Base-by-base conservation (phyloP, 345 rosid genomes). In the Eucalyptus microcorys region DNA sequence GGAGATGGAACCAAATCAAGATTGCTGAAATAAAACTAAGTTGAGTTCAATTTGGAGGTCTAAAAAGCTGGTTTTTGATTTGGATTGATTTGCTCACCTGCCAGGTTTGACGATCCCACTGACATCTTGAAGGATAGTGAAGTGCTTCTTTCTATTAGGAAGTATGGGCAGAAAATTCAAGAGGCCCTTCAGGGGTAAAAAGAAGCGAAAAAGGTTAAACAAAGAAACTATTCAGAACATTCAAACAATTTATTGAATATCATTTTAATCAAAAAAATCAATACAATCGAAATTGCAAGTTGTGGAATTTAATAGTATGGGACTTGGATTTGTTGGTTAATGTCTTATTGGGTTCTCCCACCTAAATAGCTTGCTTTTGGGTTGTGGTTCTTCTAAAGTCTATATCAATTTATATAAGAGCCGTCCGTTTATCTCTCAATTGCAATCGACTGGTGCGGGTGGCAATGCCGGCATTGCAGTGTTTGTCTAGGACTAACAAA, bases 71-170 rank as follows among this genome's bases (percentile, higher is more conserved):
- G 32, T 53, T 45, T 24, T 79, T 14, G 52, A 80, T 88, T 22
- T 37, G n/a, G 27, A 40, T 21, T 49, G 21, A 14, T 49, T 15
- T 64, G 37, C 53, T 88, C 61, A 95, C 90, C 90, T 89, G 91
- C 94, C 89, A 27, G 98, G 97, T 89, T 92, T 96, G 92, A 97
- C 91, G 88, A 97, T 91, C 87, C 95, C 95, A 71, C 90, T 92
- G n/a, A 92, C 92, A 88, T 93, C 92, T 14, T 87, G 88, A 47
- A 93, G 95, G 79, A 93, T 90, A 50, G 89, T 53, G 10, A 93
- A n/a, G 32, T 86, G 89, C 88, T 86, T 92, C 91, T 90, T 93
- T 83, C 89, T 88, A 86, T 57, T 93, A 34, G 93, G 91, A 88
- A 90, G 87, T 47, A 88, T 24, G 87, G 55, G 90, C 3, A 90